These are phyloP conservation scores for Beauveria pseudobassiana DNA, from an alignment of 2,329 filamentous ascomycete species.

Conservation along the genomic window DNA sequence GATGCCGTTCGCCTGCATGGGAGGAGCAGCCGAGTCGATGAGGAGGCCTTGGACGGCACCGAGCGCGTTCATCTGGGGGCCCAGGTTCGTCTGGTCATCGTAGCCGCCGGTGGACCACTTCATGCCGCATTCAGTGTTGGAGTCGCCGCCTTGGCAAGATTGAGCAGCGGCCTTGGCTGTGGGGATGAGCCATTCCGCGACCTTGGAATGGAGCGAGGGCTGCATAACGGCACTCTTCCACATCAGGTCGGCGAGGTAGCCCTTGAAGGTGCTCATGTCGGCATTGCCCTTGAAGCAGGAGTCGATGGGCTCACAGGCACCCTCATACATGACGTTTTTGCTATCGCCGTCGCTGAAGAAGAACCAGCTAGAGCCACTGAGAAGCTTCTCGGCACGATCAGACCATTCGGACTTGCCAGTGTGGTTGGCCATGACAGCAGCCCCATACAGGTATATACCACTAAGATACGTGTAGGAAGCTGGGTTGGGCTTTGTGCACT, in stretches of 20 bases:
- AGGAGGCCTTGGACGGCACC: conserved; percentile 56
- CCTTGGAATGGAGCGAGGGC: conserved; percentile 41
- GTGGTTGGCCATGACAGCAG: conserved; percentile 55
- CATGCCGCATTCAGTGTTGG: conserved; percentile 49
- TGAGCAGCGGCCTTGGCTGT: conserved; percentile 49
- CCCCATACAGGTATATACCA: conserved; percentile 59
- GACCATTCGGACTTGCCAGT: conserved; percentile 48
- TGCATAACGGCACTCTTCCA: conserved; percentile 50
- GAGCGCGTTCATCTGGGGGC: conserved; percentile 58
- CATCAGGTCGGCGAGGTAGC: conserved; percentile 57
- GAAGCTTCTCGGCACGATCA: conserved; percentile 42
- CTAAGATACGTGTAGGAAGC: conserved; percentile 58
- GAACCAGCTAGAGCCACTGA: conserved; percentile 45
- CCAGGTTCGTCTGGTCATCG: conserved; percentile 48
- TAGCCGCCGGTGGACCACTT: conserved; percentile 54
- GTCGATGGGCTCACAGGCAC: conserved; percentile 52
- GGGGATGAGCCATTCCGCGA: conserved; percentile 41
- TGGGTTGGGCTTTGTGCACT: conserved; percentile 46
- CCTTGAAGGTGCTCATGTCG: conserved; percentile 64
- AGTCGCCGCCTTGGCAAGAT: conserved; percentile 48
- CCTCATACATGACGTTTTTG: conserved; percentile 57
- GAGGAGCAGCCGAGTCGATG: conserved; percentile 32
- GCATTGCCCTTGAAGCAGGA: conserved; percentile 41
- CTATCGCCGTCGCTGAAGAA: conserved; percentile 45
- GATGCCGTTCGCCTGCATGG: conserved; percentile 41